A percentile compares a stretch with the other conserved stretches of the same genome.
phyloP scores from a whole-genome alignment of 164 flowering plant genomes.

The Liquidambar formosana region DNA sequence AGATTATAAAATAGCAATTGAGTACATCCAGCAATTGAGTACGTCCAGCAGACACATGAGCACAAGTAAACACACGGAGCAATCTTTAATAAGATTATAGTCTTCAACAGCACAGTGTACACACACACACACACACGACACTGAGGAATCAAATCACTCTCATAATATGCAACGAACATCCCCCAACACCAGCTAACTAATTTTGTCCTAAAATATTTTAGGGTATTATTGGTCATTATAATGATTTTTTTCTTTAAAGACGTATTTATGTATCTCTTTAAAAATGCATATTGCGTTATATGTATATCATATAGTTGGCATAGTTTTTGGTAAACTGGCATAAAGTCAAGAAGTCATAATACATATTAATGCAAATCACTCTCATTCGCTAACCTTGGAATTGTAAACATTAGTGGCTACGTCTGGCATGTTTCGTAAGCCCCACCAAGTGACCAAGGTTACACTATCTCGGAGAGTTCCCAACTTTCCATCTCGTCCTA shows the following conservation, averaged over 20 bases:
- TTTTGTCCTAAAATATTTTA: neutral
- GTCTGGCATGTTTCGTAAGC: no score
- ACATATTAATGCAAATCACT: no score
- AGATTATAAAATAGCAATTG: neutral
- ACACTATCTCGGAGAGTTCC: no score
- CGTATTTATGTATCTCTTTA: no score
- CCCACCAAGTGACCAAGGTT: no score
- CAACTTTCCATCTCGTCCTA: no score
- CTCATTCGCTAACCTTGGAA: no score
- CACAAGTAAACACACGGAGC: neutral
- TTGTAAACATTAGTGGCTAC: no score
- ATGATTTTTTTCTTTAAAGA: neutral
- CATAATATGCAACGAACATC: neutral
- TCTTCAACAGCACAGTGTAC: neutral
- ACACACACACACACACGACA: no score
- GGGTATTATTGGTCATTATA: neutral
- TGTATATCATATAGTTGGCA: neutral
- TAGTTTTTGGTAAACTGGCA: neutral
- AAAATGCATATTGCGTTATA: neutral
- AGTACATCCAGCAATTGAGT: neutral
- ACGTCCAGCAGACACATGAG: neutral
- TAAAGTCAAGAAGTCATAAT: neutral
- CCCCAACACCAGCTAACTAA: neutral
- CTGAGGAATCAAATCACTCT: no score
- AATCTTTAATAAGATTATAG: neutral